Conservation (phyloP, 352 stramenopile genomes). For the Phytophthora vignae region DNA sequence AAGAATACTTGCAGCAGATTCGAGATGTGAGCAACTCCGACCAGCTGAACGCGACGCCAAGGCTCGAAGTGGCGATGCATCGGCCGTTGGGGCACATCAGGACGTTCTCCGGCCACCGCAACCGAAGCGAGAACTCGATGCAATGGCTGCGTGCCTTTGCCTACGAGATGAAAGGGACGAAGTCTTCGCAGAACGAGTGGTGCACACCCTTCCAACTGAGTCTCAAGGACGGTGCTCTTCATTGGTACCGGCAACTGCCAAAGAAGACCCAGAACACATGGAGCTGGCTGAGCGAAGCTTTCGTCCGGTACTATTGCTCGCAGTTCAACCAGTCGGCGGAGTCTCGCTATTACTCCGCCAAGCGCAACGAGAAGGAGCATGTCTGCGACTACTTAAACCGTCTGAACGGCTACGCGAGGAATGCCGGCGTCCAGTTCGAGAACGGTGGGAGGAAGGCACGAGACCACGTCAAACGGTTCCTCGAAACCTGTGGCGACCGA, state of each 20-base stretch:
- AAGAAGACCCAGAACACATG: background rate
- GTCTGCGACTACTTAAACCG: constrained; percentile 13
- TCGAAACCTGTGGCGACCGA: no score
- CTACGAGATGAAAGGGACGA: no score
- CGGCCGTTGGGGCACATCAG: background rate
- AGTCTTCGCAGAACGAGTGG: no score
- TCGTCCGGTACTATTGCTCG: constrained; percentile 9
- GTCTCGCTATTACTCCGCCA: constrained; percentile 13
- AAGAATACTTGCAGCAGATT: constrained; percentile 58
- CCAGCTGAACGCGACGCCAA: background rate
- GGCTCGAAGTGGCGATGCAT: background rate
- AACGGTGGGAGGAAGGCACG: background rate
- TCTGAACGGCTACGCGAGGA: constrained; percentile 1
- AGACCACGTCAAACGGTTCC: background rate
- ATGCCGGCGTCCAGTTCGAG: background rate
- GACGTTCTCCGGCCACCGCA: no score
- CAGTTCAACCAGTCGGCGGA: constrained; percentile 3
- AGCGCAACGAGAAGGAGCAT: background rate
- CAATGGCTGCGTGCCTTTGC: no score
- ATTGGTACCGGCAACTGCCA: constrained; percentile 14
- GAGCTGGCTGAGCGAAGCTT: constrained; percentile 1
- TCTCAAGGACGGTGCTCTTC: no score
- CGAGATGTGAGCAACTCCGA: constrained; percentile 15
- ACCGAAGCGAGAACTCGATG: no score
- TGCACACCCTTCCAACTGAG: no score